phyloP scores from a whole-genome alignment of 768 basidiomycete species.

The Suillus alpinus region DNA sequence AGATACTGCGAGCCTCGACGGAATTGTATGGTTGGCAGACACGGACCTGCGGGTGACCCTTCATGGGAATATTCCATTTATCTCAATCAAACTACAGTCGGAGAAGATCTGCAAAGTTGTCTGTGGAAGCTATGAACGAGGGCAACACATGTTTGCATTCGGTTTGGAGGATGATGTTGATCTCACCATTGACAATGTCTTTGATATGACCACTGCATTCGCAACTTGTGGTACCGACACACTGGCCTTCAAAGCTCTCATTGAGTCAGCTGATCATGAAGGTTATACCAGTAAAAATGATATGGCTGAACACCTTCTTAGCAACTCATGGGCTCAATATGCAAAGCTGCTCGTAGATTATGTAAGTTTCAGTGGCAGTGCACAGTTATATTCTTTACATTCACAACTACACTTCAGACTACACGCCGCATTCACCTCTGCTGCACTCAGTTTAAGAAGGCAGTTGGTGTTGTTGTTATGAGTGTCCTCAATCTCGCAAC shows the following conservation, averaged over 20 bases:
- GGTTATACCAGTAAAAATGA: not conserved
- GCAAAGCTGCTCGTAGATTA: not conserved
- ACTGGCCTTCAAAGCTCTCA: not conserved
- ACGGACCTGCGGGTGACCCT: not conserved
- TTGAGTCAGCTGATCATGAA: conserved; percentile 1
- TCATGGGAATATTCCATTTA: not conserved
- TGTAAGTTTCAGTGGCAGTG: not conserved
- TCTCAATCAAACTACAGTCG: not conserved
- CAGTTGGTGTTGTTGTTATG: not conserved
- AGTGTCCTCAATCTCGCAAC: not conserved
- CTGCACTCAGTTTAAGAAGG: not conserved
- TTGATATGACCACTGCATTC: not conserved
- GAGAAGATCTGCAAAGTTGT: not conserved
- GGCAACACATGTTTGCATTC: not conserved
- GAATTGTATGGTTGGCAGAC: not conserved
- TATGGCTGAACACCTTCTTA: not conserved
- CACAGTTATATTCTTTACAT: not conserved
- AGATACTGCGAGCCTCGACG: not conserved
- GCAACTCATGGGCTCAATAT: not conserved
- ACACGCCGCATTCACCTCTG: not conserved
- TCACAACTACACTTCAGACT: not conserved
- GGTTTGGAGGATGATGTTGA: not conserved
- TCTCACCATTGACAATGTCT: not conserved
- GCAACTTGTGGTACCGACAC: not conserved
- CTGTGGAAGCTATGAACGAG: not conserved